Base-by-base conservation (phyloP, 192 early-diverging fungal genomes). In the Podila horticola region DNA sequence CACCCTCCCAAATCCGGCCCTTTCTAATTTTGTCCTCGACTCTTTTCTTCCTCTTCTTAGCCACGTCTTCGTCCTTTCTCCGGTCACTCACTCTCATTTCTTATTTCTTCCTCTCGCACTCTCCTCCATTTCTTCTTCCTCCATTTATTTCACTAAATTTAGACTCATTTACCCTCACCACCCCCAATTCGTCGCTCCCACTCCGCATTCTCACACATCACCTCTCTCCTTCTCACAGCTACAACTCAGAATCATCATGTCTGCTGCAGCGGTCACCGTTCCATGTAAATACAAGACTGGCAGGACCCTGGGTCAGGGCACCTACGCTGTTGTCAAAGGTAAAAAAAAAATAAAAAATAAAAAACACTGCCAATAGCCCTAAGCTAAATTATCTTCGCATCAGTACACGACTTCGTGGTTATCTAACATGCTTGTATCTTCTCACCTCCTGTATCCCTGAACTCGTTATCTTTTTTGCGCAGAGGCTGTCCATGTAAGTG, bases 291-390 rank as follows among this genome's bases (percentile, higher is more conserved):
- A 92, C 85, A 90, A 88, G 69, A 91, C 90, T n/a, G 91, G 91
- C 67, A 89, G 85, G 55, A 83, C 86, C 15, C 83, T 92, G 13
- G 91, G 91, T 5, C 85, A 91, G 73, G 91, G 91, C 20, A 91
- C 89, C 57, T 92, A 92, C 79, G 91, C 91, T 49, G 86, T 86
- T 3, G 91, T 92, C 67, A 92, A 92, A 85, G 89, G 89, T 90
- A 85, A 38, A 15, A 22, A 36, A 26, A 36, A 9, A 36, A 36
- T n/a, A 36, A 36, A 36, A 36, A 36, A 36, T 4, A 7, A 8
- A 36, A 36, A 36, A 36, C 34, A 36, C 3, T 11, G 0, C 34
- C 34, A 36, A 7, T 4, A 8, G 2, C 12, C n/a, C 57, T n/a
- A 38, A 12, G 31, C n/a, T 31, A 12, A 55, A 17, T 62, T 73